Evolutionary conservation across 495 filamentous ascomycete genomes (phyloP), one percentile per base, ranked within the genome.

Genomic region (Neurospora sp.): DNA sequence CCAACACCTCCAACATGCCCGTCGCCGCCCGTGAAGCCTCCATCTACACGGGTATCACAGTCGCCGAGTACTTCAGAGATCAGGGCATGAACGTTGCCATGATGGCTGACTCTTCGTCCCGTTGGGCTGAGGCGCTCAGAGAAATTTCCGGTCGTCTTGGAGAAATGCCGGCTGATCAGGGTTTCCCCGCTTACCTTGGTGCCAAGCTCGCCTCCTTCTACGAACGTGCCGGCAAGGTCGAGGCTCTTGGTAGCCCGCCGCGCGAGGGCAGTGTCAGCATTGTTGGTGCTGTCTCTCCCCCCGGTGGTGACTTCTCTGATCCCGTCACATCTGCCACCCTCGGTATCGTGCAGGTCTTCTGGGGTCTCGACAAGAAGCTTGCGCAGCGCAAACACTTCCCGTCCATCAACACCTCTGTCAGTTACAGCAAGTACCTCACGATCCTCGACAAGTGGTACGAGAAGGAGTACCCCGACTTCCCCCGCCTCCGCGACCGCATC

Each of bases 1-100:
- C 96, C 79, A 99, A 99, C 82, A 99, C 96, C 38, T 99, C 96
- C 73, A 99, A 99, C 86, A 99, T 99, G 96, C 96, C 96, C 74
- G 96, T 99, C 79, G 96, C 96, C 72, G 96, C 96, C 70, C 94
- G 96, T 84, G 96, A 99, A 82, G 96, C 96, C 73, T 99, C 96
- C 65, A 99, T 99, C 80, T 99, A 98, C 84, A 99, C 96, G 41
- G 96, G 96, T 81, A 98, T 98, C 76, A 98, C 96, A 2, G 91
- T 98, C 8, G 94, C 96, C 59, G 95, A 99, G 82, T 99, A 99
- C 81, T 98, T 98, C 89, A 91, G 96, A 82, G 96, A 99, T 78
- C 94, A 98, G 85, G 96, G 96, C 75, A 97, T 98, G 85, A 88
- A 95, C 81, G 95, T 98, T 20, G 94, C 96, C 75, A 98, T 99